phyloP scores from a whole-genome alignment of 1,139 yeast species.

The Waltiozyma sp. region DNA sequence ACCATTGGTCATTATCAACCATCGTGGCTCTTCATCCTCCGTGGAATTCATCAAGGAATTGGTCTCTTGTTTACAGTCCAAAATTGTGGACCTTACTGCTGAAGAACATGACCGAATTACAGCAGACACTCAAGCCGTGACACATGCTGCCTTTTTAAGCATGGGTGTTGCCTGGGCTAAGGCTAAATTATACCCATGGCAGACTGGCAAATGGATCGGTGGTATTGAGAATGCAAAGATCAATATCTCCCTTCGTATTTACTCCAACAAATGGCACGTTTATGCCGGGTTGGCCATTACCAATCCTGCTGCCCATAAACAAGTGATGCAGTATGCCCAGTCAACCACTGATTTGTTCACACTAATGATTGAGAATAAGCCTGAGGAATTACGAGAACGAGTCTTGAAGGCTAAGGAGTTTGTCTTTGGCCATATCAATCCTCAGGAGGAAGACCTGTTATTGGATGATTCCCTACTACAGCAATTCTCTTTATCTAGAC shows the following conservation, averaged over 20 bases:
- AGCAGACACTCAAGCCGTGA: constrained; percentile 97
- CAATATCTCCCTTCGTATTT: constrained; percentile 82
- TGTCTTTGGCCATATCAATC: constrained; percentile 58
- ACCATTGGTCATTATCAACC: constrained; percentile 78
- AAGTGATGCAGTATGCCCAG: constrained; percentile 79
- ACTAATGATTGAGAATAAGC: constrained; percentile 64
- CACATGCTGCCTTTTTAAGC: constrained; percentile 92
- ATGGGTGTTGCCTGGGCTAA: constrained; percentile 97
- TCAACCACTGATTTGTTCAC: constrained; percentile 78
- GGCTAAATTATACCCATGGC: constrained; percentile 85
- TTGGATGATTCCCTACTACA: constrained; percentile 75
- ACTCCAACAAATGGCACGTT: constrained; percentile 93
- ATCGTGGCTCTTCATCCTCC: constrained; percentile 49
- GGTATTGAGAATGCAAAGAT: constrained; percentile 94
- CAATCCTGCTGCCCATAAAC: constrained; percentile 88
- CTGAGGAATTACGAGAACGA: constrained; percentile 45
- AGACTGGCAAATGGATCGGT: constrained; percentile 75
- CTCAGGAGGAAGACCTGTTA: constrained; percentile 41
- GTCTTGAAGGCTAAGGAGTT: constrained; percentile 55
- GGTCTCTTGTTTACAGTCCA: constrained; percentile 65
- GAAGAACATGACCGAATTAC: constrained; percentile 87
- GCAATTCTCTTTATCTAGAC: constrained; percentile 65
- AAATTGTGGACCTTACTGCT: constrained; percentile 68
- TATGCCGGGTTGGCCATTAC: constrained; percentile 96
- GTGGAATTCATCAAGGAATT: constrained; percentile 51